Base-by-base conservation (phyloP, 805 yeast species). In the Monosporozyma unispora region DNA sequence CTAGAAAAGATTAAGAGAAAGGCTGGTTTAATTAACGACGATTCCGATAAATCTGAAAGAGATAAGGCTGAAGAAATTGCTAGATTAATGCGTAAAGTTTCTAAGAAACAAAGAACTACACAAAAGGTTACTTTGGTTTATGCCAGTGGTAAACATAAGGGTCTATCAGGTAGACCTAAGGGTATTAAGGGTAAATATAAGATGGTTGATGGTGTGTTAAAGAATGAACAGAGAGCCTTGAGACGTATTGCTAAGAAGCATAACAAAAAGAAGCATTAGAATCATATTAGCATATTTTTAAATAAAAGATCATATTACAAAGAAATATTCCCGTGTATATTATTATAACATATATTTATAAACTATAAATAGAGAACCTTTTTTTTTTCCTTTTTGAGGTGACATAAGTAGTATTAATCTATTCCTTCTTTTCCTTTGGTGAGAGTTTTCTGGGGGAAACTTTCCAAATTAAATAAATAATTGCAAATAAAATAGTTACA, bases 181-280 rank as follows among this genome's bases (percentile, higher is more conserved):
- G 99, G 99, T 67, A 81, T 93, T 58, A 88, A 82, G 69, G 99
- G 99, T 71, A 89, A 87, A 67, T 93, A 93, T 74, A 93, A 87
- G 83, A 93, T 93, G 99, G 98, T 93, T 59, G 99, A 93, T 70
- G 98, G 98, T 75, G 87, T 83, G 19, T 75, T 88, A 84, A 93
- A 93, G 86, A 93, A 93, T 68, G 99, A 93, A 71, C 90, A 85
- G 76, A 77, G 99, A 57, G 96, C 98, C 12, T 74, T 91, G 63
- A 82, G 79, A 63, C 82, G 98, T 66, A 87, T 90, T 57, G 85
- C 88, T 23, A 93, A 90, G 77, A 88, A 87, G 73, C 76, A 83
- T 62, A 62, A 64, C 46, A 85, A 79, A 70, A 84, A 84, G 66
- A 71, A 66, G 61, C 55, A 59, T n/a, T 41, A 37, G 19, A 39